Evolutionary conservation across 129 eudicot genomes (phyloP), one percentile per base, ranked within the genome.

Genomic region (Lonicera japonica): DNA sequence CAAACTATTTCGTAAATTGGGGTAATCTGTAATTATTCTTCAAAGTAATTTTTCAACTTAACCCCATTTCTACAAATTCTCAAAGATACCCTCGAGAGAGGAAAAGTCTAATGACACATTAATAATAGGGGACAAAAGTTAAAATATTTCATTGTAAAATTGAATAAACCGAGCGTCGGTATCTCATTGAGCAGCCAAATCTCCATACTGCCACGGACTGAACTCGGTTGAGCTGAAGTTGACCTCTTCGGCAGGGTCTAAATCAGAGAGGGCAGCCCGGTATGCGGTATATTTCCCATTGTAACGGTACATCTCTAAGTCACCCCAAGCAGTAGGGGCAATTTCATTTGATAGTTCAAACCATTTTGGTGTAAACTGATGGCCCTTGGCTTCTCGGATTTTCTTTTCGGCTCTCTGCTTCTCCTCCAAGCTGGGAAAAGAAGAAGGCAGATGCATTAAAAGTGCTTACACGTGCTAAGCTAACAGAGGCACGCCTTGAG

Each of bases 321-420:
- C 98, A 23, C 96, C 98, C 98, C 98, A 88, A n/a, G 98, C 96
- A 19, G 98, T 92, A 29, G 83, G 68, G 17, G 80, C 72, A 23
- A 77, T 63, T 64, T 92, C 98, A 58, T 75, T 83, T 0, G 91
- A 73, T 40, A 45, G 41, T 54, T 92, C 89, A 68, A 92, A 92
- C 98, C 98, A 92, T 62, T 74, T 77, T 0, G 98, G 95, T 2
- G 52, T 45, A 65, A 87, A 88, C 45, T 80, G 36, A 40, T 87
- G 82, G 17, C 95, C 95, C 65, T 92, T 85, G 18, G 91, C 80
- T 34, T 92, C 98, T 25, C 96, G 81, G 10, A 47, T 86, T 81
- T 89, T 79, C 80, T 88, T 92, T 70, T 92, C 98, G 51, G 85
- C 86, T 74, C 98, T 78, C 60, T 92, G 98, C 61, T 73, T 87